Percentiles rank a stretch among this genome's conserved stretches.
Evolutionary conservation across 1,284 basidiomycete genomes (phyloP).

Genomic region (Cryptococcus depauperatus): DNA sequence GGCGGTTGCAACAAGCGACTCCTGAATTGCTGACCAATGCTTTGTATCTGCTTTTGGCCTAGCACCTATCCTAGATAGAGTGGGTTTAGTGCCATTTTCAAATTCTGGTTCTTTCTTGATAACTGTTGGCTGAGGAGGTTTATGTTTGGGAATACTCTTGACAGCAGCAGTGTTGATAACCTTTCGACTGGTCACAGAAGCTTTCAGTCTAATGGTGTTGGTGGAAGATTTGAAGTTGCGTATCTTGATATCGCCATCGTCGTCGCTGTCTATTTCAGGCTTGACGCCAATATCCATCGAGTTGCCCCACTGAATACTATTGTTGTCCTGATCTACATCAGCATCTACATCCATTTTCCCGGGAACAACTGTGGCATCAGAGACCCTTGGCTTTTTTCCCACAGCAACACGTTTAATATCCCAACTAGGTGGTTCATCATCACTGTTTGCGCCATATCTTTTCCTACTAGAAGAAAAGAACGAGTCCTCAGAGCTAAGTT

Average conservation of each 20-base stretch:
- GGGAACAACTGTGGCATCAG: constrained; percentile 30
- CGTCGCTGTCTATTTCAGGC: constrained; percentile 46
- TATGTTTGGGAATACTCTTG: constrained; percentile 45
- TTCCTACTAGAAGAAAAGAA: constrained; percentile 38
- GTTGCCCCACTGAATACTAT: constrained; percentile 26
- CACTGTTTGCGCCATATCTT: constrained; percentile 31
- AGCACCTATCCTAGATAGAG: constrained; percentile 14
- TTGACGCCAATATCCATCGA: constrained; percentile 34
- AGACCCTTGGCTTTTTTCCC: constrained; percentile 39
- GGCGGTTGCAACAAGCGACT: constrained; percentile 37
- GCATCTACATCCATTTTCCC: constrained; percentile 1
- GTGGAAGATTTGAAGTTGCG: constrained; percentile 18
- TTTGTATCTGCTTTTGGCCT: constrained; percentile 18
- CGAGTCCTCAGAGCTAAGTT: constrained; percentile 49
- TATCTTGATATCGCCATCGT: constrained; percentile 22
- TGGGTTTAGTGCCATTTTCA: constrained; percentile 25
- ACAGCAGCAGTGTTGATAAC: constrained; percentile 44
- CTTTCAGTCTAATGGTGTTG: constrained; percentile 20
- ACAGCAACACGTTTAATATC: constrained; percentile 26
- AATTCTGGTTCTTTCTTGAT: background rate
- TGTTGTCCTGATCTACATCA: constrained; percentile 30
- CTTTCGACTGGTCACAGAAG: constrained; percentile 26
- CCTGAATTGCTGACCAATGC: constrained; percentile 68
- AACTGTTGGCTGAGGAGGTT: constrained; percentile 10
- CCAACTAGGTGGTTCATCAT: constrained; percentile 51